Base-by-base conservation (phyloP, 805 yeast genomes). In the Kazachstania viticola region DNA sequence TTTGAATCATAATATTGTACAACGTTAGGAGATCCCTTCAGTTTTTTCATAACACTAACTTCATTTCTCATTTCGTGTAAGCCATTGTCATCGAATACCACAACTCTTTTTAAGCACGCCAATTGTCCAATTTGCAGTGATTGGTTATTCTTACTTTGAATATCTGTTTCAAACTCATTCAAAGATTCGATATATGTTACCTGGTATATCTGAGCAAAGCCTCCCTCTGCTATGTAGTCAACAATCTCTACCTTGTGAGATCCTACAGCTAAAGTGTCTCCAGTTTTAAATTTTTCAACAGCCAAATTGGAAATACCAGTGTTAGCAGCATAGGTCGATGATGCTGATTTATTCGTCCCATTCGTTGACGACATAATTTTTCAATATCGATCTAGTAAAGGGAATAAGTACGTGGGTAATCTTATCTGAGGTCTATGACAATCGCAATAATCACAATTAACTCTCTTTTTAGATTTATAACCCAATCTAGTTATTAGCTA, bases 161-260 rank as follows among this genome's bases (percentile, higher is more conserved):
- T 26, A 1, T 33, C 27, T 4, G 9, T 18, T 21, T 46, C 44
- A 17, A 49, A 40, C 29, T 46, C 52, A 27, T 45, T 48, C 9
- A 42, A 34, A 30, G 41, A 45, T 27, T 48, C 52, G 13, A 52
- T n/a, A 43, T 73, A 73, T 37, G 57, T 60, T 13, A 78, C 88
- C 22, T 67, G 63, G 52, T 81, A 81, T 14, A 81, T 79, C 39
- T 79, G 84, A 4, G 93, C 88, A 62, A 77, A 81, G 4, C 91
- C 93, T 37, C 83, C 87, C 44, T 71, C 76, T 1, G 82, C 74
- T 13, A 78, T 49, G 55, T 75, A 77, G 37, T 69, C 63, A 32
- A 64, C 59, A 37, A 77, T 62, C 32, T 64, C 63, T 14, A 74
- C 67, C 14, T 57, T 55, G 48, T 78, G 84, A 8, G 72, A 56